phyloP scores from a whole-genome alignment of 2,329 filamentous ascomycete genomes.

The Mycogone perniciosa region DNA sequence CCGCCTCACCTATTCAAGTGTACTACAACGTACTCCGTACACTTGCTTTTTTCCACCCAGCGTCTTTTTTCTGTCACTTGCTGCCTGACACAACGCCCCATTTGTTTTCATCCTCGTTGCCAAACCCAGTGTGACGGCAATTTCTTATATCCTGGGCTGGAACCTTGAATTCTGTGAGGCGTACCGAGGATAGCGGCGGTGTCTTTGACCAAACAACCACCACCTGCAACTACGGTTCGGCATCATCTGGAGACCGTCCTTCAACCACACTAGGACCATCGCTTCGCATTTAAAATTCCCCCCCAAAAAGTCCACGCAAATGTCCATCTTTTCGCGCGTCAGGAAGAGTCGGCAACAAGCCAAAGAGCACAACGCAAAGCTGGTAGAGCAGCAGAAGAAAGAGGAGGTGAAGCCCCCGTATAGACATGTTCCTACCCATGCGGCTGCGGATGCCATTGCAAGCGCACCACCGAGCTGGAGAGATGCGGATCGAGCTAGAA shows the following conservation, averaged over 20 bases:
- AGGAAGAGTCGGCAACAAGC: conserved; percentile 47
- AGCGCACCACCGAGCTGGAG: conserved; percentile 48
- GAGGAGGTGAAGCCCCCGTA: conserved; percentile 40
- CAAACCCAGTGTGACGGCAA: too few species aligned
- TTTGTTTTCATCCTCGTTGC: too few species aligned
- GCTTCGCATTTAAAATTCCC: background rate
- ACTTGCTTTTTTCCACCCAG: background rate
- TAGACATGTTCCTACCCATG: conserved; percentile 56
- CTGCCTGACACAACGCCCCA: too few species aligned
- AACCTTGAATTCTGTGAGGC: too few species aligned
- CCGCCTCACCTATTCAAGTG: background rate
- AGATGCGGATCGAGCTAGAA: conserved; percentile 38
- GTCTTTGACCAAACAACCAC: too few species aligned
- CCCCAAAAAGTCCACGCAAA: conserved; percentile 21
- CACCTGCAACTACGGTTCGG: too few species aligned
- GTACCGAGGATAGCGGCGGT: too few species aligned
- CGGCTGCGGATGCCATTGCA: conserved; percentile 50
- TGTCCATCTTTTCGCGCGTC: conserved; percentile 54
- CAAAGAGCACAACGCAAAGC: conserved; percentile 46
- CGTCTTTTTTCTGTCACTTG: background rate
- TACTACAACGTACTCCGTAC: background rate
- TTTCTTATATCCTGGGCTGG: too few species aligned
- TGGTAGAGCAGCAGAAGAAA: conserved; percentile 40
- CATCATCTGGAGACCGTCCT: too few species aligned
- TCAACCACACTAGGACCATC: background rate